Base-by-base conservation (phyloP, 768 basidiomycete species). In the Tricholoma bakamatsutake region DNA sequence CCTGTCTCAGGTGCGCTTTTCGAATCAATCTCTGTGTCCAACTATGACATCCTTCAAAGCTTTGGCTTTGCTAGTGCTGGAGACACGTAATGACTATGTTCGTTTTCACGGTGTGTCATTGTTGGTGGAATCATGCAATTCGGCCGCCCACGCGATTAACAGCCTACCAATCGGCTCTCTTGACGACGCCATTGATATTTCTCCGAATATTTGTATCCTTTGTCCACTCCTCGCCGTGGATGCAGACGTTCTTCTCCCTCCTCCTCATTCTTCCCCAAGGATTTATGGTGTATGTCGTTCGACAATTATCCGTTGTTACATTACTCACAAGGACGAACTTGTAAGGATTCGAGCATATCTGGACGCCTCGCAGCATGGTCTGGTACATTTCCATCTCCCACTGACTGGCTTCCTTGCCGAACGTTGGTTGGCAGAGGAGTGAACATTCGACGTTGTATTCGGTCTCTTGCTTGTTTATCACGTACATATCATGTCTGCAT, bases 81-180 rank as follows among this genome's bases (percentile, higher is more conserved):
- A 91, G 69, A 91, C 84, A 9, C 79, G 81, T 57, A 87, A 87
- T 62, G 85, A 90, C 67, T 86, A 81, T 59, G 81, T 90, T 56
- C 82, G 89, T 52, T 90, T 90, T 66, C 88, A 89, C 65, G 85
- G 88, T 87, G 52, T 63, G 80, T 64, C 49, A 50, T 27, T 52
- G 21, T 35, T 6, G n/a, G 27, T 42, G 52, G 5, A 33, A 6
- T 33, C 24, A n/a, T 11, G 54, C 47, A 10, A 17, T 2, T 48
- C 40, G 24, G 21, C 9, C 49, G 24, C 31, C 53, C 49, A 60
- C 48, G 52, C 3, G 30, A 52, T 53, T 52, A 46, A 18, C 64
- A 92, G 90, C 87, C 30, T 90, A 90, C 64, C 89, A 90, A 70
- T 88, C 88, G 10, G 88, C 86, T 4, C 74, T 92, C 11, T 67